These are phyloP conservation scores for Daldinia decipiens DNA, from an alignment of 495 filamentous ascomycete genomes.

Conservation along the genomic window DNA sequence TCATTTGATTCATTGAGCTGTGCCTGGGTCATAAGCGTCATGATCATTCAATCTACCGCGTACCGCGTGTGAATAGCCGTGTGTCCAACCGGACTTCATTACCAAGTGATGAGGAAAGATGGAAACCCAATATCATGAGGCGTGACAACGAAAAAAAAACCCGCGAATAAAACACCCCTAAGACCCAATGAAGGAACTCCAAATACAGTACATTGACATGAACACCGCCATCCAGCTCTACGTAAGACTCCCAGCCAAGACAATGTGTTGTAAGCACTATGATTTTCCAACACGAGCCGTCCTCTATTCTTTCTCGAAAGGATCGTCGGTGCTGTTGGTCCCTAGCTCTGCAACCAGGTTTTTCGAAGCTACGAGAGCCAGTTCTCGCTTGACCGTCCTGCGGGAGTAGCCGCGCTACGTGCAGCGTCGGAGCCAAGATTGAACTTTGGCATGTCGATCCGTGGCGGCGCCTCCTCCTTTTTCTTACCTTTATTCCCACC, in stretches of 20 bases:
- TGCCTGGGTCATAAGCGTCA: constrained; percentile 38
- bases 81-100: constrained; percentile 44
- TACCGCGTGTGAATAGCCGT: constrained; percentile 35
- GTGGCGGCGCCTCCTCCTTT: constrained; percentile 56
- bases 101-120: constrained; percentile 43
- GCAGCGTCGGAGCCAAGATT: constrained; percentile 52
- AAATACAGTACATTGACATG: constrained; percentile 33
- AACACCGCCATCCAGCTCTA: constrained; percentile 25
- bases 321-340: constrained; percentile 6
- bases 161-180: constrained; percentile 4
- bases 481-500: constrained; percentile 30
- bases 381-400: constrained; percentile 41
- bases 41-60: constrained; percentile 45
- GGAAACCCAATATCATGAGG: constrained; percentile 40
- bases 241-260: constrained; percentile 20
- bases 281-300: constrained; percentile 3
- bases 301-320: constrained; percentile 7
- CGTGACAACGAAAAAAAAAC: constrained; percentile 31
- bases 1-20: constrained; percentile 39
- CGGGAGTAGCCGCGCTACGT: constrained; percentile 27
- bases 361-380: constrained; percentile 50
- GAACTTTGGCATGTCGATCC: constrained; percentile 67
- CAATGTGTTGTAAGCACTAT: constrained; percentile 2
- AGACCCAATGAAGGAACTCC: constrained; percentile 28
- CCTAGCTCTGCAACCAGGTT: constrained; percentile 2